Base-by-base conservation (phyloP, 2,329 filamentous ascomycete genomes). In the Massarina eburnea region DNA sequence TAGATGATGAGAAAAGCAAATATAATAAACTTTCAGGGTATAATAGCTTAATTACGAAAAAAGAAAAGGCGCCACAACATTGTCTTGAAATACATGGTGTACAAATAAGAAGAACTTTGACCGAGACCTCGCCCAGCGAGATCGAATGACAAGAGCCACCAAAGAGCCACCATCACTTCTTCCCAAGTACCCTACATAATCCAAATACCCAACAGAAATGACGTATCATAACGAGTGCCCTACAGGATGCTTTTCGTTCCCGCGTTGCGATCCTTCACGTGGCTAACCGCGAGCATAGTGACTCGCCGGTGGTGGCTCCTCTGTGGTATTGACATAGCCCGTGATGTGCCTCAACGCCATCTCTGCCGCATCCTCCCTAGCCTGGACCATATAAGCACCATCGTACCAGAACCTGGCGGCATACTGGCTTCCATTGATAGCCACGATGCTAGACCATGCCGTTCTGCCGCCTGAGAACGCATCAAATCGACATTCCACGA, bases 381-480 rank as follows among this genome's bases (percentile, higher is more conserved):
- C 66, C 45, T 69, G 62, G 10, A 59, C 57, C 15, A 64, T 49
- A 36, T 61, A 65, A 12, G 49, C 46, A 7, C 65, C 64, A 42
- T 71, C 66, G 50, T 71, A 71, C 63, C 62, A 71, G 48, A 62
- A 71, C n/a, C 60, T 58, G 4, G 68, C 68, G 6, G 55, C 46
- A 36, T 63, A 66, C 1, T 54, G 50, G 12, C 26, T 47, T 22
- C 58, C 59, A n/a, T 61, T 58, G 40, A 69, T 46, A 9, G 52
- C 39, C 12, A 59, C 61, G 30, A 64, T 49, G 40, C 60, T 63
- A 18, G 61, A 63, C 68, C 68, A 71, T 12, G 68, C 68, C 6
- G 68, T 71, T 10, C 68, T 59, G 30, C 67, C 66, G 40, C 67
- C 67, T 71, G 39, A n/a, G 27, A 30, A 4, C n/a, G 19, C 10